A percentile compares a stretch with the other conserved stretches of the same genome.
Conservation (phyloP, 2,329 filamentous ascomycete species). For the Mycosphaerella sp. region DNA sequence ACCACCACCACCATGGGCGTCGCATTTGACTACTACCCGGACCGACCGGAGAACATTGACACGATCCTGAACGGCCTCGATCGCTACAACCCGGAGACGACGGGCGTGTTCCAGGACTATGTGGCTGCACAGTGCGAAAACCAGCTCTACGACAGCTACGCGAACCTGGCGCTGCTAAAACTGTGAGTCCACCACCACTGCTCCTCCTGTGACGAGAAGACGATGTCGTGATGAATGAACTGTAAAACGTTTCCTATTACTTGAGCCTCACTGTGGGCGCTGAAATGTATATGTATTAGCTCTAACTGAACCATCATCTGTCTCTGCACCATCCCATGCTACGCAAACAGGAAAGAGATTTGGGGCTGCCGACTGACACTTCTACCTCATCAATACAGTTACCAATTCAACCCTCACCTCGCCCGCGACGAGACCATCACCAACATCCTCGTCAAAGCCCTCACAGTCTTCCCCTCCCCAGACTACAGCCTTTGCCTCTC, state of each 20-base stretch:
- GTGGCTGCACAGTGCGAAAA: constrained; percentile 91
- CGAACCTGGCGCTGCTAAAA: constrained; percentile 92
- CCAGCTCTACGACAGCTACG: constrained; percentile 90
- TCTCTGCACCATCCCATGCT: background rate
- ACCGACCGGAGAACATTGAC: constrained; percentile 87
- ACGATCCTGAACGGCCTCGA: constrained; percentile 94
- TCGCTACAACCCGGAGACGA: constrained; percentile 97
- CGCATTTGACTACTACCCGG: constrained; percentile 78
- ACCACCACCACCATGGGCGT: constrained; percentile 36
- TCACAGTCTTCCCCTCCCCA: constrained; percentile 92
- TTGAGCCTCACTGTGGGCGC: constrained; percentile 51
- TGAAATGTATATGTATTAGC: constrained; percentile 67
- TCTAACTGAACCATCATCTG: constrained; percentile 58
- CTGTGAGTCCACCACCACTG: constrained; percentile 60
- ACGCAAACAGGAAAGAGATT: background rate
- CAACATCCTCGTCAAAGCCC: constrained; percentile 96
- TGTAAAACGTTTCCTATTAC: constrained; percentile 96
- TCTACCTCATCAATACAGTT: constrained; percentile 49
- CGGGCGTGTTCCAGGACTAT: constrained; percentile 87
- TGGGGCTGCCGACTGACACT: constrained; percentile 9
- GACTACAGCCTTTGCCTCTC: constrained; percentile 93
- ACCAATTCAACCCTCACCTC: constrained; percentile 99
- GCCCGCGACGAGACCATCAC: constrained; percentile 95
- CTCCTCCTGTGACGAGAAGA: background rate
- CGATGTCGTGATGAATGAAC: constrained; percentile 66